Evolutionary conservation across 495 filamentous ascomycete species (phyloP).

Genomic region (Penicillium chermesinum): DNA sequence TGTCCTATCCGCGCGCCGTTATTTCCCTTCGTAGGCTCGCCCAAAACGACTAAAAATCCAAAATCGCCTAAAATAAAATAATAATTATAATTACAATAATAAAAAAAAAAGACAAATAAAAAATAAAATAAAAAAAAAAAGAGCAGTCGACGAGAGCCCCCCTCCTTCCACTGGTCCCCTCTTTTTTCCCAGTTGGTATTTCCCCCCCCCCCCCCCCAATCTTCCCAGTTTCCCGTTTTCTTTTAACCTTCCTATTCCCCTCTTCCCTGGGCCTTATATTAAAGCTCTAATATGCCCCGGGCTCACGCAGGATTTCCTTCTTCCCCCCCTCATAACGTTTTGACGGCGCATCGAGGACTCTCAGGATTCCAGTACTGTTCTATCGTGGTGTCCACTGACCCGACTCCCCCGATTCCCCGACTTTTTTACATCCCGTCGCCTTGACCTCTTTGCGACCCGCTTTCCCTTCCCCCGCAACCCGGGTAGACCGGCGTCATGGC

Average conservation of each 20-base stretch:
- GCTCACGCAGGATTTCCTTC: constrained; percentile 11
- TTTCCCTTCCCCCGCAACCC: constrained; percentile 13
- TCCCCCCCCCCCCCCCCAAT: constrained; percentile 3
- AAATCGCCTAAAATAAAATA: constrained; percentile 2
- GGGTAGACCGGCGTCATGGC: constrained; percentile 30
- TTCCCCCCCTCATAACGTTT: constrained; percentile 2
- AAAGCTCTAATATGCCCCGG: constrained; percentile 20
- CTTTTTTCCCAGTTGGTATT: neutral
- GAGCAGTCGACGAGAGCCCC: neutral
- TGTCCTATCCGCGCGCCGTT: constrained; percentile 24
- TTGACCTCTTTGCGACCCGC: constrained; percentile 15
- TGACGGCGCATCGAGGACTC: neutral
- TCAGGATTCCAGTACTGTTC: neutral
- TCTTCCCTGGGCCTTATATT: constrained; percentile 5
- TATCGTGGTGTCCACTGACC: neutral
- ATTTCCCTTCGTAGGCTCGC: constrained; percentile 15
- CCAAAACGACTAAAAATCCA: neutral
- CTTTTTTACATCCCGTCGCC: constrained; percentile 11
- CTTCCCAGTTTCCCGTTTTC: no score
- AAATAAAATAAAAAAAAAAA: neutral
- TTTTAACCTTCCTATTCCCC: constrained; percentile 6
- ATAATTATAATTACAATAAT: no score
- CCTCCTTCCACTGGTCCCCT: constrained; percentile 4
- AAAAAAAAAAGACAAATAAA: neutral
- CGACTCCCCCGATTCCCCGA: neutral